Evolutionary conservation across 306 rosid genomes (phyloP).

Genomic region (Echinosophora koreensis): DNA sequence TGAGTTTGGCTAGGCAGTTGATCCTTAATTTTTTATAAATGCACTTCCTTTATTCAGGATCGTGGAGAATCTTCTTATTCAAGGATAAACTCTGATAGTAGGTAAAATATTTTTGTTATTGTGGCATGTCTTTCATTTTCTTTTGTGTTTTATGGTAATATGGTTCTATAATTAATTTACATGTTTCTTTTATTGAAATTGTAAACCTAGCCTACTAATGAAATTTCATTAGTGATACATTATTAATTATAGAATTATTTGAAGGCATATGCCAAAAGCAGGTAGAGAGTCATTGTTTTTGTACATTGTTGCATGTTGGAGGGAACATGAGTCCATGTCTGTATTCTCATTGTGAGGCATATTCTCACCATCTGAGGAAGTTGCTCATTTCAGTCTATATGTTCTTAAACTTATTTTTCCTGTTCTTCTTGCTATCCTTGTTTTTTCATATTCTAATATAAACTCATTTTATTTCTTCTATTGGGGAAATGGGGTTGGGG

Average conservation of each 20-base stretch:
- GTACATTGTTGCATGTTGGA: conserved; percentile 4
- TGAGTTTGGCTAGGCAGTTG: conserved; percentile 9
- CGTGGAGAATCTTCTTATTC: conserved; percentile 60
- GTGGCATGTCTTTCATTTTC: conserved; percentile 32
- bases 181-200: conserved; percentile 29
- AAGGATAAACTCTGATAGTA: conserved; percentile 56
- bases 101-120: conserved; percentile 58
- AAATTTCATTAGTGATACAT: conserved; percentile 25
- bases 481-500: not conserved
- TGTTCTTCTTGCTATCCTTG: conserved; percentile 7
- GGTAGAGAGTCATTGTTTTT: conserved; percentile 14
- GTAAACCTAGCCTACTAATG: conserved; percentile 17
- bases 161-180: conserved; percentile 2
- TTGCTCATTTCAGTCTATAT: conserved; percentile 17
- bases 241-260: conserved; percentile 20
- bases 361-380: conserved; percentile 7
- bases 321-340: not conserved
- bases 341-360: conserved; percentile 19
- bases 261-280: conserved; percentile 1
- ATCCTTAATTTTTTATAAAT: conserved; percentile 39
- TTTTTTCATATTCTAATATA: conserved; percentile 1
- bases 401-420: conserved; percentile 6
- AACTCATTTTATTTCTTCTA: not conserved
- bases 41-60: conserved; percentile 59
- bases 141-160: conserved; percentile 24